A percentile compares a stretch with the other conserved stretches of the same genome.
Conservation (phyloP, 2,329 filamentous ascomycete species). For the Leptoxyphium fumago region DNA sequence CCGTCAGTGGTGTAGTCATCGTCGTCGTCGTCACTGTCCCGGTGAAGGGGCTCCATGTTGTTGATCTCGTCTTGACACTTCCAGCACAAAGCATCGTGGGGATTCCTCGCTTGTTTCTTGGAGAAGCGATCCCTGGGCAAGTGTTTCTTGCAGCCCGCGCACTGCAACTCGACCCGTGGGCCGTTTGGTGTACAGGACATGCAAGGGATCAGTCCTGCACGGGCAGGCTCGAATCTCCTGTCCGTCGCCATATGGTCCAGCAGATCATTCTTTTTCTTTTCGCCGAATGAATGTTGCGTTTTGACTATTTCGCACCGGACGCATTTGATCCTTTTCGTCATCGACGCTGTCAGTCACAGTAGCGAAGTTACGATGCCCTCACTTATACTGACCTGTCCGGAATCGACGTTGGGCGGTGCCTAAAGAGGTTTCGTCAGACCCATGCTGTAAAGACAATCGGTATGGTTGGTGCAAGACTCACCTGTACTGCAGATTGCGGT, state of each 20-base stretch:
- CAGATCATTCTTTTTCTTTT: not conserved
- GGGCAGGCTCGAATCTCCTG: not conserved
- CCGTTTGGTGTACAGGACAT: not conserved
- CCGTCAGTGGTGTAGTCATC: too few relatives aligned
- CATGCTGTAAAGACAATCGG: too few relatives aligned
- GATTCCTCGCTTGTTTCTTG: slow-evolving; percentile 1
- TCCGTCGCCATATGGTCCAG: not conserved
- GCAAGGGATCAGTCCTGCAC: not conserved
- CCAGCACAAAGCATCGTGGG: slow-evolving; percentile 2
- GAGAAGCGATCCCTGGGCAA: slow-evolving; percentile 2
- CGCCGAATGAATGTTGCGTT: not conserved
- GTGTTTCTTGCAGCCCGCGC: slow-evolving; percentile 1
- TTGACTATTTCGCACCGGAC: slow-evolving; percentile 2
- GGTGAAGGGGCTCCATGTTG: not conserved
- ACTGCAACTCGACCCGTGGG: not conserved
- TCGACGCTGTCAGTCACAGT: too few relatives aligned
- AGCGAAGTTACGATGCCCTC: too few relatives aligned
- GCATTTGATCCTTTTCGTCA: slow-evolving; percentile 2
- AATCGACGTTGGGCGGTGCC: too few relatives aligned
- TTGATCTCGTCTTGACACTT: not conserved
- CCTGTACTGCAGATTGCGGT: too few relatives aligned
- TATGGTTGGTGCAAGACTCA: too few relatives aligned
- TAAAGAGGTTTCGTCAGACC: too few relatives aligned
- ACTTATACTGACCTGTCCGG: too few relatives aligned
- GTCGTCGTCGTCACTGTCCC: not conserved